These are phyloP conservation scores for Apiospora sp. DNA, from an alignment of 2,329 filamentous ascomycete genomes.

Conservation along the genomic window DNA sequence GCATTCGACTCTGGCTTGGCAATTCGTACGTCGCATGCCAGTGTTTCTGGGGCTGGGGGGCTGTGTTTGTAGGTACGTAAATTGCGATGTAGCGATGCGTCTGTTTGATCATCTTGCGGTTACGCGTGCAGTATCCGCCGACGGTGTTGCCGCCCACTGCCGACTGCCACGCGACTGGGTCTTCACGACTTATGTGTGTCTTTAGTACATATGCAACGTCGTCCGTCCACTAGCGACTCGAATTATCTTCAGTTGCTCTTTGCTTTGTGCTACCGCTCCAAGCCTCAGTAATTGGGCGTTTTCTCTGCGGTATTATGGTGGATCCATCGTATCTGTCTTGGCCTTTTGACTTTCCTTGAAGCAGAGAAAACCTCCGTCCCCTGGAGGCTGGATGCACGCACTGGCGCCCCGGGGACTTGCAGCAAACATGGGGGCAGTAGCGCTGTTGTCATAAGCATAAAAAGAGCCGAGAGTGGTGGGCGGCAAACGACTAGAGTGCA, in stretches of 20 bases:
- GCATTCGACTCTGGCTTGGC: slow-evolving; percentile 1
- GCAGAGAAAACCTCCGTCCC: not conserved
- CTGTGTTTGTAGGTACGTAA: not conserved
- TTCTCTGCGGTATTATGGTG: not conserved
- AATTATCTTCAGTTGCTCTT: not conserved
- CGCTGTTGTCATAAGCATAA: slow-evolving; percentile 8
- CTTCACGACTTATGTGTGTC: not conserved
- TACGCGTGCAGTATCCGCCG: slow-evolving; percentile 12
- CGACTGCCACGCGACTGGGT: not conserved
- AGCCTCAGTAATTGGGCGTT: not conserved
- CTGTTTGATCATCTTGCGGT: slow-evolving; percentile 14
- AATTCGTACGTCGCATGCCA: slow-evolving; percentile 10
- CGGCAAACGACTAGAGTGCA: not conserved
- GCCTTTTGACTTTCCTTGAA: not conserved
- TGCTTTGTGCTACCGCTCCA: not conserved
- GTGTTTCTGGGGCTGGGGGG: not conserved
- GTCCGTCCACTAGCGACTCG: not conserved
- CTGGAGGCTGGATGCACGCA: not conserved
- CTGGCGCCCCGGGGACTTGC: not conserved
- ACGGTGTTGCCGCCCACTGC: not conserved
- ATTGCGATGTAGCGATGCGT: slow-evolving; percentile 10
- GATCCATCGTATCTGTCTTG: not conserved
- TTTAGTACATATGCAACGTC: not conserved
- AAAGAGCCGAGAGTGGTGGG: not conserved
- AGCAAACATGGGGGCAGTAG: slow-evolving; percentile 9